phyloP scores from a whole-genome alignment of 805 yeast species.

The Candida ficus region DNA sequence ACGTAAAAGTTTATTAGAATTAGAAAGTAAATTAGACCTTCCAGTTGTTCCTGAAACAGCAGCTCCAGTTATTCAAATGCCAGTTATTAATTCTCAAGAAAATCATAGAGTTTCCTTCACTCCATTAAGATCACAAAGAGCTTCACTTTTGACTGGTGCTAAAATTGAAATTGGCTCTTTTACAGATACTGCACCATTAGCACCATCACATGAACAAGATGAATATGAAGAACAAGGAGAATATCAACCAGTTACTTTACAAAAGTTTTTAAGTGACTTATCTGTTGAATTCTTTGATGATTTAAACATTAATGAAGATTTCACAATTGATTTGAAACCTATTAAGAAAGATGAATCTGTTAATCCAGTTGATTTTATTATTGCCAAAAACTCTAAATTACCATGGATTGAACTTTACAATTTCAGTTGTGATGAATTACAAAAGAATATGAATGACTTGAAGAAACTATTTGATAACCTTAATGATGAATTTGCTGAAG shows the following conservation, averaged over 20 bases:
- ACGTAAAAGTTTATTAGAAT: conserved; percentile 8
- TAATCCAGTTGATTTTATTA: conserved; percentile 14
- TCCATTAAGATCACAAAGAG: conserved; percentile 20
- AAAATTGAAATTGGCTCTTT: conserved; percentile 14
- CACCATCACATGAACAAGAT: conserved; percentile 20
- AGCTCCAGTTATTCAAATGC: conserved; percentile 1
- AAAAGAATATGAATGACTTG: conserved; percentile 22
- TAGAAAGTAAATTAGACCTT: background rate
- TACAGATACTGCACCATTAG: conserved; percentile 17
- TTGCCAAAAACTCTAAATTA: conserved; percentile 18
- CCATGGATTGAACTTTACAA: conserved; percentile 25
- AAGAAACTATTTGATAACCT: conserved; percentile 20
- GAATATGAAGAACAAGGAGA: conserved; percentile 10
- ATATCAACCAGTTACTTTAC: conserved; percentile 21
- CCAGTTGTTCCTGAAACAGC: background rate
- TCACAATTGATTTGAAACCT: conserved; percentile 15
- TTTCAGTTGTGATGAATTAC: conserved; percentile 26
- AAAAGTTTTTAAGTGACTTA: conserved; percentile 21
- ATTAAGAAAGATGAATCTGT: background rate
- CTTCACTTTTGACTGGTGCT: conserved; percentile 12
- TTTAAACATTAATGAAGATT: conserved; percentile 22
- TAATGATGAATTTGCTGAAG: conserved; percentile 22
- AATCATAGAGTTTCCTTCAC: conserved; percentile 21
- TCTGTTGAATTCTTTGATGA: conserved; percentile 25
- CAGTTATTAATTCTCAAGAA: conserved; percentile 10